A percentile compares a stretch with the other conserved stretches of the same genome.
phyloP scores from a whole-genome alignment of 805 yeast species.

The Geotrichum ghanense region DNA sequence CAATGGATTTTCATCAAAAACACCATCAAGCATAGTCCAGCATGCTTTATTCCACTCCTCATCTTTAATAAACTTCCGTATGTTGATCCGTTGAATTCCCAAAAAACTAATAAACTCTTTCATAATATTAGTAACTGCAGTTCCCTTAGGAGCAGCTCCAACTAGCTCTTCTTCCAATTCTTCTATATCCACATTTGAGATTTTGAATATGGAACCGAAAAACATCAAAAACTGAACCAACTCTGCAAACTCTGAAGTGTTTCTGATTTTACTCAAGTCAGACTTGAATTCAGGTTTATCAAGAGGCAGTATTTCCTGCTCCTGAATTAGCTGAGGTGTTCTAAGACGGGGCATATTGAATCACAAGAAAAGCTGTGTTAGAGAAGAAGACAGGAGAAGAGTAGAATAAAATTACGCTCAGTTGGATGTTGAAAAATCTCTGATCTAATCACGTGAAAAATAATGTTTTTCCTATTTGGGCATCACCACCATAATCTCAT shows the following conservation, averaged over 20 bases:
- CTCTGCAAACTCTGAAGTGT: conserved; percentile 22
- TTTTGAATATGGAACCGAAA: conserved; percentile 15
- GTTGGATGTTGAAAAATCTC: too few species aligned
- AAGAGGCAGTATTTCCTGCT: conserved; percentile 11
- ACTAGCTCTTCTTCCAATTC: conserved; percentile 24
- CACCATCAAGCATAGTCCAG: conserved; percentile 7
- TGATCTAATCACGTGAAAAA: too few species aligned
- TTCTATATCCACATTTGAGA: conserved; percentile 17
- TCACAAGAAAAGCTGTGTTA: too few species aligned
- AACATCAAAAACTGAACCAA: conserved; percentile 21
- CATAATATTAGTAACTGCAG: conserved; percentile 8
- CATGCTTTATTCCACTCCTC: conserved; percentile 5
- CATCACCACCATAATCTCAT: too few species aligned
- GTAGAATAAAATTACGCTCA: too few species aligned
- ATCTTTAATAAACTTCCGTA: conserved; percentile 4
- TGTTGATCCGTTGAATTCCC: conserved; percentile 6
- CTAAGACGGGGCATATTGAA: too few species aligned
- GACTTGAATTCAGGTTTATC: conserved; percentile 11
- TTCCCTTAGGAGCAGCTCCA: conserved; percentile 14
- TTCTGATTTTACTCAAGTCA: conserved; percentile 15
- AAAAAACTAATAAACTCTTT: conserved; percentile 5
- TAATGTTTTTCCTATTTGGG: too few species aligned
- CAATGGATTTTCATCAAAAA: conserved; percentile 5
- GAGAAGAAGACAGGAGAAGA: too few species aligned
- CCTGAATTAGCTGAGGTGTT: too few species aligned